phyloP scores from a whole-genome alignment of 2,329 filamentous ascomycete species.

The Alternaria longipes region DNA sequence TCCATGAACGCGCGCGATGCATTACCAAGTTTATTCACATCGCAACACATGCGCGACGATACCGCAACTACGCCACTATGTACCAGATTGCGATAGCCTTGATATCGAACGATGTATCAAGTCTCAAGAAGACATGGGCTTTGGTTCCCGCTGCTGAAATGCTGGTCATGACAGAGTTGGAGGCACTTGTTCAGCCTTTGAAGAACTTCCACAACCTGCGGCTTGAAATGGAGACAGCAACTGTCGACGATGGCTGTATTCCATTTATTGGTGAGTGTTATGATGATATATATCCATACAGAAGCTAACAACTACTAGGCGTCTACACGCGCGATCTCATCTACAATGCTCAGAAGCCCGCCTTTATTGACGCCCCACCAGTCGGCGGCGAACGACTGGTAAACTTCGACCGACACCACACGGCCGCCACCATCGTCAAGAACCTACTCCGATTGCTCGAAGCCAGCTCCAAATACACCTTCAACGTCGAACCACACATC shows the following conservation, averaged over 20 bases:
- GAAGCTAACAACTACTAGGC: constrained; percentile 49
- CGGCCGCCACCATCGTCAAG: constrained; percentile 79
- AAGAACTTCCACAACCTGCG: constrained; percentile 81
- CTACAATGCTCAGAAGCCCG: constrained; percentile 81
- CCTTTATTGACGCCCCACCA: constrained; percentile 74
- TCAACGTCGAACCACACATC: constrained; percentile 78
- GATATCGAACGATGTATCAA: constrained; percentile 74
- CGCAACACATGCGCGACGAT: constrained; percentile 75
- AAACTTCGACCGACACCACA: constrained; percentile 84
- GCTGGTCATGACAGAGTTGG: constrained; percentile 72
- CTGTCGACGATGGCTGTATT: constrained; percentile 76
- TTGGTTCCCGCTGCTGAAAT: constrained; percentile 72
- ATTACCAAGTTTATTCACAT: constrained; percentile 86
- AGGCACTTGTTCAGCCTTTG: constrained; percentile 77
- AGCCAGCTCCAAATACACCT: constrained; percentile 77
- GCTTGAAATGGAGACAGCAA: constrained; percentile 77
- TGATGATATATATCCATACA: neutral
- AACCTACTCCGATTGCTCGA: constrained; percentile 80
- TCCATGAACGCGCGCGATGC: constrained; percentile 77
- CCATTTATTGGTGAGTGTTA: constrained; percentile 76
- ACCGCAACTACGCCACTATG: constrained; percentile 85
- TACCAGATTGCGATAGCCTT: constrained; percentile 82
- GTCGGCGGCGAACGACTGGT: constrained; percentile 69
- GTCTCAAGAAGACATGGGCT: constrained; percentile 75
- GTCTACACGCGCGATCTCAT: constrained; percentile 84